Evolutionary conservation across 2,329 filamentous ascomycete genomes (phyloP), one percentile per base, ranked within the genome.

Genomic region (Harringtonia lauricola): DNA sequence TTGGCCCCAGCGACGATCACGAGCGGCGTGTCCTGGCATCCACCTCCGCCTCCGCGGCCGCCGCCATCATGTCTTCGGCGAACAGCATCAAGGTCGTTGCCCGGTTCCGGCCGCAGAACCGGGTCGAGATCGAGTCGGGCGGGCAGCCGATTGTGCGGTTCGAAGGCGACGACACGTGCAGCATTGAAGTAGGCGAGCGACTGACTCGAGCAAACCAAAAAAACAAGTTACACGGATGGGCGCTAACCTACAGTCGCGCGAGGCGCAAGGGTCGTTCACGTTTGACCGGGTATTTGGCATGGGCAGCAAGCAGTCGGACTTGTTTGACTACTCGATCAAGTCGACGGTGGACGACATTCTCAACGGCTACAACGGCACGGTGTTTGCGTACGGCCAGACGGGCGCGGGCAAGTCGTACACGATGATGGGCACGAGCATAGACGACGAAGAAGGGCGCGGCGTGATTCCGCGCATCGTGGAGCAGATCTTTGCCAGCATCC

Each of bases 331-430:
- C 69, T 96, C 92, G 35, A 96, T 98, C 64, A 82, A 85, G 52
- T 79, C 86, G 22, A 96, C 92, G 18, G 92, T 98, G 54, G 90
- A 96, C 68, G 92, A 96, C 62, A 95, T 98, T 54, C 75, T 98
- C 52, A 95, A 96, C 66, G 92, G 92, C 52, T 98, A 98, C 76
- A 98, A 98, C 69, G 92, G 90, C 60, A 96, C 90, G 14, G 90
- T 98, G 54, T 96, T 98, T 57, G 92, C 92, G 50, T 98, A 98
- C 62, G 92, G 92, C 52, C 92, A 96, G 72, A 98, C 92, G 1
- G 92, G 92, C 64, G 89, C 90, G 13, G 92, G 92, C 71, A 98
- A 98, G 72, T 96, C 92, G 19, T 96, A 94, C 63, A 96, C 92
- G 42, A 98, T 98, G 92, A 94, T 94, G 87, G 86, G 86, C 48